Percentiles rank a stretch among this genome's conserved stretches.
Conservation (phyloP, 441 rosid species). For the Pelargonium citronellum region DNA sequence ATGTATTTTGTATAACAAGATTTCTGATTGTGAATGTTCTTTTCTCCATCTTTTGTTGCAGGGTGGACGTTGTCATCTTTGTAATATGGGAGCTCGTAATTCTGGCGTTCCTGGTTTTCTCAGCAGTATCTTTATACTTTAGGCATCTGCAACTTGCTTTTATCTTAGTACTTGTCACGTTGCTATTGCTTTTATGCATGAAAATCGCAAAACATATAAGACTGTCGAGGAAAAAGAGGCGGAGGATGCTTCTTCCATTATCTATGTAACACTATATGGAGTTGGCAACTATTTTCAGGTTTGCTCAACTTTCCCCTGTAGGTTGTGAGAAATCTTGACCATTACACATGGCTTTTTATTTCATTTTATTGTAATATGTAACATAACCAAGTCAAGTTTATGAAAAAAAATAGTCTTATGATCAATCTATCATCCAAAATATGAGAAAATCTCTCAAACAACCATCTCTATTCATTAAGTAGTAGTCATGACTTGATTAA, state of each 20-base stretch:
- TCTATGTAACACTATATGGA: slow-evolving; percentile 54
- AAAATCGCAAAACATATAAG: slow-evolving; percentile 73
- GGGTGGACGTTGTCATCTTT: slow-evolving; percentile 81
- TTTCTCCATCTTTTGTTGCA: slow-evolving; percentile 27
- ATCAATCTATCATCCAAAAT: too few relatives aligned
- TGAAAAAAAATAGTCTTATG: background rate
- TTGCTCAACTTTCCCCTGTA: slow-evolving; percentile 24
- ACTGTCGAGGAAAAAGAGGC: slow-evolving; percentile 72
- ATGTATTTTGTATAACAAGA: too few relatives aligned
- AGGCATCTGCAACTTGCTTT: slow-evolving; percentile 62
- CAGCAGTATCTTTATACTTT: slow-evolving; percentile 84
- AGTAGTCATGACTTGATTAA: too few relatives aligned
- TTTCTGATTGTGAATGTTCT: too few relatives aligned
- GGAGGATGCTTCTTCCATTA: slow-evolving; percentile 96
- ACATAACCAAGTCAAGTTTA: slow-evolving; percentile 14
- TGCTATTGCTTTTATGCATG: slow-evolving; percentile 76
- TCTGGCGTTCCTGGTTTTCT: slow-evolving; percentile 79
- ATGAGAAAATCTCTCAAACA: too few relatives aligned
- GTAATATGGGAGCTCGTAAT: slow-evolving; percentile 87
- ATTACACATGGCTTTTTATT: slow-evolving; percentile 18
- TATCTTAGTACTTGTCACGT: slow-evolving; percentile 53
- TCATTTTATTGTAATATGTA: slow-evolving; percentile 14
- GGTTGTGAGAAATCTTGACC: slow-evolving; percentile 23
- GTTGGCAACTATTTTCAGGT: slow-evolving; percentile 16
- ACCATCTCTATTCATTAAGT: too few relatives aligned